Conservation (phyloP, 2,329 filamentous ascomycete genomes). For the Diaporthe citriasiana region DNA sequence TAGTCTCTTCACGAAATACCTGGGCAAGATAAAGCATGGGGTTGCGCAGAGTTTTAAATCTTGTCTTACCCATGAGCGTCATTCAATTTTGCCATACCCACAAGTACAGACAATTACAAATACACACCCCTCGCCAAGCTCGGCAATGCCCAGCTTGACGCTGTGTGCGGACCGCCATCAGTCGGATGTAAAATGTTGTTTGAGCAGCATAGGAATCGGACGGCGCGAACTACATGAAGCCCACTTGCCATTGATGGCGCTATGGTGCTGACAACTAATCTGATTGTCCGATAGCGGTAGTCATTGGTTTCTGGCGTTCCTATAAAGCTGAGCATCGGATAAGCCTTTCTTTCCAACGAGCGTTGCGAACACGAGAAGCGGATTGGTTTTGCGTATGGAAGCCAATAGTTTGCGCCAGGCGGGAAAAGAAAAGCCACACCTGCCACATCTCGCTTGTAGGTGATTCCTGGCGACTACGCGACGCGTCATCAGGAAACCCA, state of each 20-base stretch:
- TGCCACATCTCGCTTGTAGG: neutral
- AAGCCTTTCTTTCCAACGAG: neutral
- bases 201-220: neutral
- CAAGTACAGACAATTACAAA: neutral
- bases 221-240: neutral
- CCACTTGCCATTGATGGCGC: neutral
- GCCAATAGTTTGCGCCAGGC: neutral
- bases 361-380: neutral
- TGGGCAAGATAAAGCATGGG: no score
- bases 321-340: neutral
- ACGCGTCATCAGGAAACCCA: no score
- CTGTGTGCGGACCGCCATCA: no score
- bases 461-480: no score
- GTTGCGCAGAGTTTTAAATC: neutral
- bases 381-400: neutral
- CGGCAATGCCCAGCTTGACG: no score
- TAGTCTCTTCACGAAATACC: no score
- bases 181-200: neutral
- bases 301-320: neutral
- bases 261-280: neutral
- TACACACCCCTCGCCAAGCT: neutral
- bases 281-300: no score
- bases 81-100: neutral
- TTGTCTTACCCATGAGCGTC: neutral
- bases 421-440: neutral